These are phyloP conservation scores for Puccinia sorghi DNA, from an alignment of 1,284 basidiomycete species.

Conservation along the genomic window DNA sequence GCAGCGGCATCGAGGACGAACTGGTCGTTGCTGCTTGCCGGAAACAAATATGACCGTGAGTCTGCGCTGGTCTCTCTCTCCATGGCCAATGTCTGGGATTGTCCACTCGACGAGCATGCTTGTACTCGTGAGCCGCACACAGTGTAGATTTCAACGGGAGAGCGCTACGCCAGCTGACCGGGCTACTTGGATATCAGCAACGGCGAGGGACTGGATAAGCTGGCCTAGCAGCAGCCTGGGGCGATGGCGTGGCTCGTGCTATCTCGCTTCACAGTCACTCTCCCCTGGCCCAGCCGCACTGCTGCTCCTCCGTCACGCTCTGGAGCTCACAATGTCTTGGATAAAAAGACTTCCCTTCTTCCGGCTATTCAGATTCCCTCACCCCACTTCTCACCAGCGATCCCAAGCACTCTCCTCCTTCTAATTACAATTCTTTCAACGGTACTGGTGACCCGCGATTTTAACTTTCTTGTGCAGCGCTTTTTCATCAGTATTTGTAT, in stretches of 20 bases:
- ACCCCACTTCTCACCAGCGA: background rate
- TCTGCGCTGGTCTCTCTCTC: background rate
- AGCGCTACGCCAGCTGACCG: background rate
- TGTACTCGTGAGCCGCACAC: background rate
- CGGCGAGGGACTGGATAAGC: background rate
- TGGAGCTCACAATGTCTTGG: background rate
- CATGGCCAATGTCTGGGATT: background rate
- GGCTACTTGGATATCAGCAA: background rate
- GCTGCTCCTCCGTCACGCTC: background rate
- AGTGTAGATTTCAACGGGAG: background rate
- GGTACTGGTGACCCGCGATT: background rate
- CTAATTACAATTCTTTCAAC: background rate
- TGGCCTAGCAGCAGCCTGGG: background rate
- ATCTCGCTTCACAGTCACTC: background rate
- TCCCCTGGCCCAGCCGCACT: background rate
- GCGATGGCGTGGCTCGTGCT: background rate
- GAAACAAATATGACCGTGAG: background rate
- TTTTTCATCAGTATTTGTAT: background rate
- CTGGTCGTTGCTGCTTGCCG: background rate
- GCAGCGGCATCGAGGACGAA: background rate
- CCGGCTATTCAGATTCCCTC: background rate
- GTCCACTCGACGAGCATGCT: background rate
- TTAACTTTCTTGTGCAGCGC: background rate
- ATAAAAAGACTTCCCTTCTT: background rate
- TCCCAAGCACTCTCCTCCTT: background rate